Percentiles rank a stretch among this genome's conserved stretches.
These are phyloP conservation scores for Pseudoturritis turrita DNA, from an alignment of 345 rosid genomes.

Conservation along the genomic window DNA sequence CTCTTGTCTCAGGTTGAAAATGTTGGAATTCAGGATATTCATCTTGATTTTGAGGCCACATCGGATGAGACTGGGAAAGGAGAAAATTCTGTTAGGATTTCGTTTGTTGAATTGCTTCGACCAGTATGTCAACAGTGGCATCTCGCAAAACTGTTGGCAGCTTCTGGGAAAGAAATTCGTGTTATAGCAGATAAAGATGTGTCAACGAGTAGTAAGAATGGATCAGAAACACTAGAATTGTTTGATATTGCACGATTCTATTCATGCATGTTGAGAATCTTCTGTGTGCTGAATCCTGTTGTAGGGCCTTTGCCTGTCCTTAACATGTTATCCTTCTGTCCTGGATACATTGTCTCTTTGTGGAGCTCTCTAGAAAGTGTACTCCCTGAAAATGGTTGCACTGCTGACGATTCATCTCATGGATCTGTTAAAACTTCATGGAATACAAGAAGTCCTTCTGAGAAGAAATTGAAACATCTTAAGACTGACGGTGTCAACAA, in stretches of 20 bases:
- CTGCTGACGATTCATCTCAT: slow-evolving; percentile 12
- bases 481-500: slow-evolving; percentile 59
- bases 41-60: slow-evolving; percentile 40
- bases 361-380: slow-evolving; percentile 64
- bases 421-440: slow-evolving; percentile 31
- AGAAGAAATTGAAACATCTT: slow-evolving; percentile 44
- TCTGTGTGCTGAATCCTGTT: slow-evolving; percentile 51
- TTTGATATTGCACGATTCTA: slow-evolving; percentile 73
- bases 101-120: slow-evolving; percentile 54
- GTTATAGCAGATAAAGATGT: slow-evolving; percentile 26
- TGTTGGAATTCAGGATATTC: slow-evolving; percentile 42
- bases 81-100: slow-evolving; percentile 36
- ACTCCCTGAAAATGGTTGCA: slow-evolving; percentile 35
- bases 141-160: slow-evolving; percentile 68
- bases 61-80: slow-evolving; percentile 31
- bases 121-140: slow-evolving; percentile 94
- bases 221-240: slow-evolving; percentile 44
- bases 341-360: slow-evolving; percentile 61
- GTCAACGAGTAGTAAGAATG: slow-evolving; percentile 26
- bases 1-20: slow-evolving; percentile 50
- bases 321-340: slow-evolving; percentile 85
- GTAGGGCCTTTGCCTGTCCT: slow-evolving; percentile 78
- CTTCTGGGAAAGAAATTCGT: slow-evolving; percentile 37
- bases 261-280: slow-evolving; percentile 79
- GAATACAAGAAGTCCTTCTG: slow-evolving; percentile 36